Evolutionary conservation across 176 grass and related monocot genomes (phyloP), one percentile per base, ranked within the genome.

Genomic region (Avena atlantica): DNA sequence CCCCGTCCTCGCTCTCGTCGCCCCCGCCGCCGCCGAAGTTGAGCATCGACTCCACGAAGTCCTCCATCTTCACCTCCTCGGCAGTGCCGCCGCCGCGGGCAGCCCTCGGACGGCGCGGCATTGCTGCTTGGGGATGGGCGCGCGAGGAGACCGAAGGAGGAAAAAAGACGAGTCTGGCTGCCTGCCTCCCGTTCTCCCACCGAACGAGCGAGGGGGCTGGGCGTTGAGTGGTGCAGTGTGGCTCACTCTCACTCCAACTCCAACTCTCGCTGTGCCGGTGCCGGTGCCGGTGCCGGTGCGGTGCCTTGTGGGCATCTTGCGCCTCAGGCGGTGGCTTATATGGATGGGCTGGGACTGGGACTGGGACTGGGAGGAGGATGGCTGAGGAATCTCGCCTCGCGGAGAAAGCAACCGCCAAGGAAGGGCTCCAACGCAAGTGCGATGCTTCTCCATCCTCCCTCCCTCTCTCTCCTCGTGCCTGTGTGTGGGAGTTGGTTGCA

Each of bases 11-110:
- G 8, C 72, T 89, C 15, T 88, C 93, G 0, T 84, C 84, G 1
- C 12, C 72, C 1, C 53, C 88, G 1, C 51, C 61, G 0, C 19
- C 72, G 25, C 50, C 81, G 76, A 85, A 80, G 77, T 91, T 86
- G 75, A 91, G 70, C 40, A 88, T 83, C 52, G 86, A 88, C 70
- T 88, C 62, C 16, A 81, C 70, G 61, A 91, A 88, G 82, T 91
- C 90, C 78, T 91, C 90, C 77, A 23, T 78, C 90, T 88, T 88
- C 86, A 81, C 70, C 51, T 91, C 90, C 81, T 91, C 89, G 71
- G 72, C 81, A 17, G 15, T 16, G 49, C 77, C 63, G 36, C 66
- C 31, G 23, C 40, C 76, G 14, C 49, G 74, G 74, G 74, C 25
- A n/a, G 68, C 21, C 70, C 82, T 88, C 86, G 24, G 77, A 0